These are phyloP conservation scores for Ganoderma sinense DNA, from an alignment of 1,284 basidiomycete species.

Conservation along the genomic window DNA sequence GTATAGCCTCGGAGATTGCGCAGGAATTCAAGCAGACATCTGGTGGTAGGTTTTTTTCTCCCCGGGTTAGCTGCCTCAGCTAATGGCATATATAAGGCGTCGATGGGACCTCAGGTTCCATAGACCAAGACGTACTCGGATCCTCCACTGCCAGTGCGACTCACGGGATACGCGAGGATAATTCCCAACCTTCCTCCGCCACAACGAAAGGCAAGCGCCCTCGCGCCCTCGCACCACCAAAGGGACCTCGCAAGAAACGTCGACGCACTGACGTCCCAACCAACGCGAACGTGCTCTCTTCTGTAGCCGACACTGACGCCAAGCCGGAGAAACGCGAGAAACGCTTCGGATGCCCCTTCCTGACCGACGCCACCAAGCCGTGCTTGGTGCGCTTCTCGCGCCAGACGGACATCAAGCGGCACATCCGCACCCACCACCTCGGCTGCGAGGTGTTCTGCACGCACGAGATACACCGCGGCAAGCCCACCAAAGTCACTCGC, in stretches of 20 bases:
- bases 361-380: not conserved
- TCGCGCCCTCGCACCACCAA: not conserved
- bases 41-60: not conserved
- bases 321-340: not conserved
- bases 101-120: not conserved
- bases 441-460: not conserved
- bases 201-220: not conserved
- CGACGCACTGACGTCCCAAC: not conserved
- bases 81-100: not conserved
- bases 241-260: not conserved
- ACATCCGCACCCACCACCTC: conserved; percentile 14
- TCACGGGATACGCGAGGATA: too few species aligned
- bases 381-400: not conserved
- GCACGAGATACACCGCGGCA: not conserved
- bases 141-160: not conserved
- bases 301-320: not conserved
- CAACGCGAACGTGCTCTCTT: not conserved
- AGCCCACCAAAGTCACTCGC: not conserved
- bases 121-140: not conserved
- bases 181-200: not conserved
- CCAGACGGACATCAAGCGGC: conserved; percentile 2
- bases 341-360: not conserved
- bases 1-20: not conserved
- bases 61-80: too few species aligned
- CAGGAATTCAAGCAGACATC: not conserved